A percentile compares a stretch with the other conserved stretches of the same genome.
These are phyloP conservation scores for Falciphora oryzae DNA, from an alignment of 2,329 filamentous ascomycete species.

Conservation along the genomic window DNA sequence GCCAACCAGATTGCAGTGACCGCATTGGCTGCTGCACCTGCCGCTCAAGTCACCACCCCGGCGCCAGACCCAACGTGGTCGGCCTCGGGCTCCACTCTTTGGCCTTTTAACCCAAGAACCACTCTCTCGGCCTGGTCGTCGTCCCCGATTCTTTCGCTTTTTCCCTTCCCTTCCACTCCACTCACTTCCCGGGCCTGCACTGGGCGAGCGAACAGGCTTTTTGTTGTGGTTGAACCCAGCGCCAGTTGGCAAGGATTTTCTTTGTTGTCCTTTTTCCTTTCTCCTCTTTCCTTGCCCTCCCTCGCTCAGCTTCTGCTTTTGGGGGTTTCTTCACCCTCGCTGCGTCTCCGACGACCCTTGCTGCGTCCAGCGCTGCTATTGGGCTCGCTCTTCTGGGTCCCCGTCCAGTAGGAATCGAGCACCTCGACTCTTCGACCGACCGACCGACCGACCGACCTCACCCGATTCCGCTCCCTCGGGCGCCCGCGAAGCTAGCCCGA, in stretches of 20 bases:
- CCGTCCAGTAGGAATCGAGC: background rate
- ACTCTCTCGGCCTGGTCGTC: background rate
- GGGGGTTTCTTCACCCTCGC: background rate
- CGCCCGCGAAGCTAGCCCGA: no score
- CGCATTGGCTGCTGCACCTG: background rate
- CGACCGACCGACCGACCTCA: background rate
- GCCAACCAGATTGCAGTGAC: background rate
- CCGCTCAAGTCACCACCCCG: background rate
- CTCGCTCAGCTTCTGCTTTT: background rate
- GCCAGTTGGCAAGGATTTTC: conserved; percentile 2
- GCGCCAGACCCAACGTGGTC: background rate
- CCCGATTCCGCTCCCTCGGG: background rate
- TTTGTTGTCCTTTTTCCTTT: conserved; percentile 8
- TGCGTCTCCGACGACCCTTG: background rate
- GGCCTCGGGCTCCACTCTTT: background rate
- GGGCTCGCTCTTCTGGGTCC: background rate
- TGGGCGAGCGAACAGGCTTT: background rate
- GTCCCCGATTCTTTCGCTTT: background rate
- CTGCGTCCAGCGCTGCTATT: background rate
- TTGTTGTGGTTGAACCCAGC: background rate
- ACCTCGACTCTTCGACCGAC: background rate
- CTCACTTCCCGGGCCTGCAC: background rate
- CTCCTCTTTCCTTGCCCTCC: conserved; percentile 6
- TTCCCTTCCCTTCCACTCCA: background rate
- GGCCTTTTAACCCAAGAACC: background rate